Base-by-base conservation (phyloP, 2,329 filamentous ascomycete species). In the Colletotrichum musicola region DNA sequence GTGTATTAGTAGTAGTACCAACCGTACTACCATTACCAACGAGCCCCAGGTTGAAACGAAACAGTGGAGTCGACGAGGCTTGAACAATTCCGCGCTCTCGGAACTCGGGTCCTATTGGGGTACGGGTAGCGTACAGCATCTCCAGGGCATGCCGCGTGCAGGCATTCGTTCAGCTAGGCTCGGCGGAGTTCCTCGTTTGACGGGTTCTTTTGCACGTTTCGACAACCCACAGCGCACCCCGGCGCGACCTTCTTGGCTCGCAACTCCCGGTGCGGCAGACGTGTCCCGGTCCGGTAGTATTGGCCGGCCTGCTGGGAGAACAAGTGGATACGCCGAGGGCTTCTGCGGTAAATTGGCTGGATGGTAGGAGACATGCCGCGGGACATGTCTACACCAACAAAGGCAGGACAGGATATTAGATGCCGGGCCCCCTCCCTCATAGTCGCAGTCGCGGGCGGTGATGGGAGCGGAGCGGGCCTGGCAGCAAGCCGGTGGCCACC, bases 31-130 rank as follows among this genome's bases (percentile, higher is more conserved):
- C n/a, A n/a, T n/a, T 42, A n/a, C 16, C 40, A 42, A 42, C 44
- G n/a, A 18, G 30, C 56, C 57, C 46, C 27, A 13, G 46, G 27
- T 60, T 44, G 58, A 61, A 61, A 27, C 35, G 47, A 53, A 61
- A 53, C 38, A 61, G 58, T 61, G 58, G 58, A 14, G 58, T 14
- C 18, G 40, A 42, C 4, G 30, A 42, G 40, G 13, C 40, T 42
- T 42, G 40, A 42, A 14, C 40, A 50, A 50, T 60, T 42, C 57
- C 57, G 44, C 27, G 46, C 18, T 50, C n/a, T 50, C 46, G 57
- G 57, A 49, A 60, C 27, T 7, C 18, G 46, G 44, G 57, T 40
- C 47, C 57, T 46, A 60, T 42, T 40, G 25, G 35, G 57, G 47
- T 60, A 49, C 22, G 30, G 7, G 3, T 35, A 35, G 30, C 10